Conservation (phyloP, 2,329 filamentous ascomycete species). For the Ceratocystis alfenasii region DNA sequence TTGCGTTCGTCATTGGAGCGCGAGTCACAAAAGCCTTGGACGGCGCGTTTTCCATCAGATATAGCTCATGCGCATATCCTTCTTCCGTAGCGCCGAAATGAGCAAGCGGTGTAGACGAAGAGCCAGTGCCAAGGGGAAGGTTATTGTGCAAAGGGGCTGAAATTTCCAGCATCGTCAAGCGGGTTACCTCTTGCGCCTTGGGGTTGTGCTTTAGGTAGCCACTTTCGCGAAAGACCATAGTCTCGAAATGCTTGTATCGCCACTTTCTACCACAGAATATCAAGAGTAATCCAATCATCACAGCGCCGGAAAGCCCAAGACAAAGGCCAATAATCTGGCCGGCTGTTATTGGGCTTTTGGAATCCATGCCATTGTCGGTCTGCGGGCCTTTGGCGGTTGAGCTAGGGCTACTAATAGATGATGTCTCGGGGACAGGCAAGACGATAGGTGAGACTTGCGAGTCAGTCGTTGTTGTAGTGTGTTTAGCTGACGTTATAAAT, state of each 20-base stretch:
- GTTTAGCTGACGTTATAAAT: slow-evolving; percentile 16
- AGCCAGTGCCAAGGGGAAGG: background rate
- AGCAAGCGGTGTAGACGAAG: slow-evolving; percentile 12
- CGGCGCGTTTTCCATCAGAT: slow-evolving; percentile 23
- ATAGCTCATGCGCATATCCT: slow-evolving; percentile 14
- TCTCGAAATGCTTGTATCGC: slow-evolving; percentile 32
- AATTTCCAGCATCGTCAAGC: slow-evolving; percentile 31
- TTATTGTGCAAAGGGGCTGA: slow-evolving; percentile 32
- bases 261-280: slow-evolving; percentile 36
- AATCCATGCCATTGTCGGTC: slow-evolving; percentile 17
- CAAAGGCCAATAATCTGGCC: slow-evolving; percentile 47
- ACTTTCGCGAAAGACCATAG: slow-evolving; percentile 32
- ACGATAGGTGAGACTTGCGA: slow-evolving; percentile 4
- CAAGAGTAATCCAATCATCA: slow-evolving; percentile 37
- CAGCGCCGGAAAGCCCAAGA: slow-evolving; percentile 41
- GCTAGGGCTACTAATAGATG: slow-evolving; percentile 21
- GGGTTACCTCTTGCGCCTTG: slow-evolving; percentile 29
- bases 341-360: slow-evolving; percentile 27
- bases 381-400: slow-evolving; percentile 21
- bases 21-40: slow-evolving; percentile 22
- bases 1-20: background rate
- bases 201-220: background rate
- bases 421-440: slow-evolving; percentile 3
- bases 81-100: slow-evolving; percentile 20
- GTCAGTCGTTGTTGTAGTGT: slow-evolving; percentile 10